Conservation (phyloP, 2,329 filamentous ascomycete genomes). For the Podosphaera fusca region DNA sequence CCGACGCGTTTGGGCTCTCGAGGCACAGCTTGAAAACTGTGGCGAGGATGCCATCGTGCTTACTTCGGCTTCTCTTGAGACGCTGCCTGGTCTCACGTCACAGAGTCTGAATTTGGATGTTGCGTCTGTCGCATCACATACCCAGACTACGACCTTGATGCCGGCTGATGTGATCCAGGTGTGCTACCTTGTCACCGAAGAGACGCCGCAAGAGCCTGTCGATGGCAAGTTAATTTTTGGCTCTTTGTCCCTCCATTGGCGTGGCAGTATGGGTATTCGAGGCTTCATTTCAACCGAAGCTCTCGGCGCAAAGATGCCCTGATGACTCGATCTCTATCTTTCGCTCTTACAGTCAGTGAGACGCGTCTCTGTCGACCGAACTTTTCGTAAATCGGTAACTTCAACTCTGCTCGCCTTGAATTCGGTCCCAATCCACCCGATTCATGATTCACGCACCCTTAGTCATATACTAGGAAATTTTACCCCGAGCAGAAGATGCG, state of each 20-base stretch:
- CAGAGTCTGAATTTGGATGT: constrained; percentile 33
- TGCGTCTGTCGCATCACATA: constrained; percentile 14
- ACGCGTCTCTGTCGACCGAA: too few species aligned
- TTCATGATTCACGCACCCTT: too few species aligned
- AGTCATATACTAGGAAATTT: too few species aligned
- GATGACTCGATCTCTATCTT: neutral
- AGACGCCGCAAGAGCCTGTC: constrained; percentile 17
- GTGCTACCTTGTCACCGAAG: constrained; percentile 32
- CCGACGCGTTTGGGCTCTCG: constrained; percentile 42
- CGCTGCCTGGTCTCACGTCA: constrained; percentile 26
- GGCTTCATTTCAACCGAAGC: constrained; percentile 76
- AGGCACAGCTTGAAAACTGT: constrained; percentile 90
- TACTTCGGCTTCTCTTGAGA: constrained; percentile 36
- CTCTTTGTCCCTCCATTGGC: constrained; percentile 69
- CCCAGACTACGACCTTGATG: constrained; percentile 34
- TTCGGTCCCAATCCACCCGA: too few species aligned
- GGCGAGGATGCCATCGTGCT: constrained; percentile 64
- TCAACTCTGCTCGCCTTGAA: too few species aligned
- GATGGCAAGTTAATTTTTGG: constrained; percentile 49
- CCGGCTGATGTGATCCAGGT: constrained; percentile 43
- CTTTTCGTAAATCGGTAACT: too few species aligned
- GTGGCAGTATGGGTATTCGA: constrained; percentile 68
- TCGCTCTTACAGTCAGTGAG: too few species aligned
- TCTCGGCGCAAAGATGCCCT: constrained; percentile 29
- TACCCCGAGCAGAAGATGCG: too few species aligned